Base-by-base conservation (phyloP, 2,329 filamentous ascomycete genomes). In the Zelopaecilomyces penicillatus region DNA sequence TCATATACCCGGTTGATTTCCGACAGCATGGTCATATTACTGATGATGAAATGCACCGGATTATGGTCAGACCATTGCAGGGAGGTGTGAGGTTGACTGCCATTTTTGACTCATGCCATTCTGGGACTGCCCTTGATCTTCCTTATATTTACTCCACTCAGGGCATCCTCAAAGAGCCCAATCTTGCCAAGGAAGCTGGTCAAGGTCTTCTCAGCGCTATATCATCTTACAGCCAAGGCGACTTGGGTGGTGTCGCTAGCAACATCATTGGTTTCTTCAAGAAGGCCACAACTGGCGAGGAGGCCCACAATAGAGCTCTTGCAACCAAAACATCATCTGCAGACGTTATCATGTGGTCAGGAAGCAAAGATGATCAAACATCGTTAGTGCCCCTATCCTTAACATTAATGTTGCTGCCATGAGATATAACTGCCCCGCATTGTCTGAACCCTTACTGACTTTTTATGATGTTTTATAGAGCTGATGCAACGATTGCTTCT, bases 341-440 rank as follows among this genome's bases (percentile, higher is more conserved):
- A 37, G 93, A 97, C 65, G 91, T 98, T 37, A 78, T 97, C 62
- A 96, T 97, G 88, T 93, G 90, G 80, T 95, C 88, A 44, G 93
- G 93, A 45, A 95, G 87, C 71, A 97, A 97, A 66, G 93, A 97
- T 61, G 82, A 86, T 54, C 93, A 98, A 69, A 98, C 91, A 57
- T 90, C 85, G 82, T 88, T 73, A 69, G 84, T 82, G 57, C 19
- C 19, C 19, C 6, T 19, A 28, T 31, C 31, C 12, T 34, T 42
- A 57, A 51, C 27, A 37, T 19, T 19, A 19, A 19, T 19, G 19
- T 19, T 19, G 19, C 19, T 19, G 19, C 19, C 19, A 19, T 19
- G 19, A 19, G 19, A 19, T 19, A 19, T 19, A 19, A 19, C 19
- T 19, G 19, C 19, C 19, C 19, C 19, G 19, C 19, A 19, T 19